Conservation (phyloP, 73 alveolate species). For the Paramecium pentaurelia region DNA sequence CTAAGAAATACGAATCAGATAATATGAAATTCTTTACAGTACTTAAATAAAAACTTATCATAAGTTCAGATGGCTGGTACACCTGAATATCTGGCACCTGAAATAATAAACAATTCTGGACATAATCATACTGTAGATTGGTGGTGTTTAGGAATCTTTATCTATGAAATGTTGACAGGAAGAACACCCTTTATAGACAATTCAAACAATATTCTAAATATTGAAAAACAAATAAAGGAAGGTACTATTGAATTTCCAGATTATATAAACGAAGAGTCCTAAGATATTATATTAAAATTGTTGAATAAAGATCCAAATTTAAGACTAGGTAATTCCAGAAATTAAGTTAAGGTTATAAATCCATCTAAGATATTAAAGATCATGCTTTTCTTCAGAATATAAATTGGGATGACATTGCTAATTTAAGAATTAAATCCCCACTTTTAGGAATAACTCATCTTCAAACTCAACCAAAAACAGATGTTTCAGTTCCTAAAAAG, state of each 20-base stretch:
- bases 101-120: neutral
- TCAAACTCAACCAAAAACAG: neutral
- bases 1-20: constrained; percentile 62
- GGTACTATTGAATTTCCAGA: neutral
- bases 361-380: constrained; percentile 55
- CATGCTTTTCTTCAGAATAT: constrained; percentile 66
- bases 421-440: neutral
- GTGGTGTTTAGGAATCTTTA: constrained; percentile 38
- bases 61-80: constrained; percentile 37
- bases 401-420: constrained; percentile 67
- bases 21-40: constrained; percentile 50
- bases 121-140: constrained; percentile 39
- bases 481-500: neutral
- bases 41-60: neutral
- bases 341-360: neutral
- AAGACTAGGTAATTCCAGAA: neutral
- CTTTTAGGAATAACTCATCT: neutral
- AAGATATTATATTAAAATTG: neutral
- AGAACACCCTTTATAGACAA: neutral
- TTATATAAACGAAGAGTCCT: neutral
- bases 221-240: neutral
- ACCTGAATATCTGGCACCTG: constrained; percentile 40
- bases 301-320: neutral
- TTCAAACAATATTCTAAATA: neutral
- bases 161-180: constrained; percentile 41